Percentiles rank a stretch among this genome's conserved stretches.
phyloP scores from a whole-genome alignment of 108 stramenopile genomes.

The Nitzschia inconspicua region DNA sequence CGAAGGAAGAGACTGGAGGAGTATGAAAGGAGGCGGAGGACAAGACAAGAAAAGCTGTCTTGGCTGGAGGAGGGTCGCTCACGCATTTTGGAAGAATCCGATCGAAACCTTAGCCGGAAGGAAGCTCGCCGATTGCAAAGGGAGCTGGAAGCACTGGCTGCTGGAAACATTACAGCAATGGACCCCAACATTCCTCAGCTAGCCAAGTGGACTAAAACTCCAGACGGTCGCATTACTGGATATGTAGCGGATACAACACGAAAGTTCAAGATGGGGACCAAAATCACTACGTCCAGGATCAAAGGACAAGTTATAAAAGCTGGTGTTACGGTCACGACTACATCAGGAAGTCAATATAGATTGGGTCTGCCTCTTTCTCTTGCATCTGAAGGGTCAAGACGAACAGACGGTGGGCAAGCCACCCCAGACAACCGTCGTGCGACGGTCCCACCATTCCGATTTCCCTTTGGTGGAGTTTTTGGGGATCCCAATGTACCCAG shows the following conservation, averaged over 20 bases:
- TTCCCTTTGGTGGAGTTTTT: neutral
- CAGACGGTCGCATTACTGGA: slow-evolving; percentile 6
- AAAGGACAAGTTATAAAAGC: slow-evolving; percentile 59
- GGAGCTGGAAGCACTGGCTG: slow-evolving; percentile 1
- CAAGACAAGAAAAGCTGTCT: slow-evolving; percentile 7
- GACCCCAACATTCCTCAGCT: neutral
- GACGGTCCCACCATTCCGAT: neutral
- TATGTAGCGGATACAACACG: neutral
- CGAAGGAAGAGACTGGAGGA: neutral
- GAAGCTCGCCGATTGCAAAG: slow-evolving; percentile 2
- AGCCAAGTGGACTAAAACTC: slow-evolving; percentile 10
- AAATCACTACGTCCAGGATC: slow-evolving; percentile 78
- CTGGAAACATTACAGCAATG: neutral
- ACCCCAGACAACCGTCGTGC: neutral
- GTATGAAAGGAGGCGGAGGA: neutral
- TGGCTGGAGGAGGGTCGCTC: slow-evolving; percentile 3
- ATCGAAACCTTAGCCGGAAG: slow-evolving; percentile 3
- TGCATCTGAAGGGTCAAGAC: too few relatives aligned
- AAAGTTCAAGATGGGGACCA: slow-evolving; percentile 55
- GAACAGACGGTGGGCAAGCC: neutral
- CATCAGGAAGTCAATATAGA: slow-evolving; percentile 74
- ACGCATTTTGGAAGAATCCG: slow-evolving; percentile 2
- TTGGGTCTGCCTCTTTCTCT: slow-evolving; percentile 19
- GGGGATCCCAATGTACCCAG: slow-evolving; percentile 36
- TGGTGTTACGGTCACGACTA: slow-evolving; percentile 63